phyloP scores from a whole-genome alignment of 139 green algal species.

The Zygnema circumcarinatum region DNA sequence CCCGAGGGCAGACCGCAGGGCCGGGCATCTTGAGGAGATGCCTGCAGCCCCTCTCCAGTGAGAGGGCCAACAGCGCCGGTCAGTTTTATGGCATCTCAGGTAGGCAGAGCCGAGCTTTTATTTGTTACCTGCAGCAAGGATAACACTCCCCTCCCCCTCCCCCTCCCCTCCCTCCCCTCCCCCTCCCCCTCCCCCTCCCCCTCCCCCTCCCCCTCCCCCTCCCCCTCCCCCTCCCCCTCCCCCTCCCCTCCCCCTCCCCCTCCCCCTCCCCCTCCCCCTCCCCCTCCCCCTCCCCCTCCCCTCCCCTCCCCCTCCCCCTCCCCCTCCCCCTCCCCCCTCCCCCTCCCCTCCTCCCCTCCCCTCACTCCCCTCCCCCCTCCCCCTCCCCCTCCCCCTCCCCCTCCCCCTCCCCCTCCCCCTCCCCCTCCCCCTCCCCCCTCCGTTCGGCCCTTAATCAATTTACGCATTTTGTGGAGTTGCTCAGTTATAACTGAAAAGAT shows the following conservation, averaged over 20 bases:
- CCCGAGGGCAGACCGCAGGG: not conserved
- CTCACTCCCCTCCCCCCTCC: not conserved
- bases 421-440: not conserved
- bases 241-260: not conserved
- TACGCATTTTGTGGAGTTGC: not conserved
- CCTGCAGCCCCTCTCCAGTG: not conserved
- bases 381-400: not conserved
- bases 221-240: not conserved
- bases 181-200: no score
- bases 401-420: conserved; percentile 1
- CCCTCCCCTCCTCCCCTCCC: not conserved
- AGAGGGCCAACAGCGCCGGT: no score
- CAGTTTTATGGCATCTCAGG: no score
- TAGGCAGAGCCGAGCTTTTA: no score
- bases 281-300: not conserved
- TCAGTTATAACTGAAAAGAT: not conserved
- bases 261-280: not conserved
- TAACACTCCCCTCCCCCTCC: not conserved
- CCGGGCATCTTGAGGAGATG: not conserved
- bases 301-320: not conserved
- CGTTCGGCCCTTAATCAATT: not conserved
- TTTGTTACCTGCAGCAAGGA: no score
- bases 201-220: not conserved
- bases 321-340: not conserved
- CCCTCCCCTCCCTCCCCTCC: not conserved